Base-by-base conservation (phyloP, 805 yeast genomes). In the Dipodascus geniculatus region DNA sequence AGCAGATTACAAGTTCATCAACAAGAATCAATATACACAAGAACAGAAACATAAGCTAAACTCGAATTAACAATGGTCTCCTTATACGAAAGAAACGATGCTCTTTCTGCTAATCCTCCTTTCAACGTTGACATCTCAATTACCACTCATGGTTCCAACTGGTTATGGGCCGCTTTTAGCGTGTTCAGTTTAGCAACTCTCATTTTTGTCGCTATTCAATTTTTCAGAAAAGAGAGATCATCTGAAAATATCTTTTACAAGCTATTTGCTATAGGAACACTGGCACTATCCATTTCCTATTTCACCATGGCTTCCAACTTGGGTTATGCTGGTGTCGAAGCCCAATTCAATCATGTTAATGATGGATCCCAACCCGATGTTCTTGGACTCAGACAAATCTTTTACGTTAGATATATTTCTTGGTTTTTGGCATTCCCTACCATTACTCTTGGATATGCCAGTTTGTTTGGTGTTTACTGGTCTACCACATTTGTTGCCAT, bases 111-210 rank as follows among this genome's bases (percentile, higher is more conserved):
- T 52, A 80, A 80, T 59, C 76, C 77, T 6, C 68, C 74, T 49
- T 57, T 68, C 3, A 67, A 64, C 19, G 66, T 74, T 51, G 83
- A 79, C 57, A 74, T 79, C 62, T 75, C 74, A 53, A 56, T 82
- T 33, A 80, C 84, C 11, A 56, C 63, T 14, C 79, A 76, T 60
- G 86, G 87, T 63, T 80, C 85, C 6, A 78, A 78, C 64, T 82
- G 85, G 85, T 71, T 77, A 58, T 82, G 85, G 85, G 76, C 86
- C 1, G 82, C 70, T 14, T 80, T 82, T 61, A 64, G 77, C 2
- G 52, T 79, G 42, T 75, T 79, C 59, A 70, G 71, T 19, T 50
- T 72, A 0, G 62, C 72, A n/a, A 62, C 78, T 2, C 23, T 73
- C 16, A 51, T 61, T n/a, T 56, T 60, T 57, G 56, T 62, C 44